Evolutionary conservation across 2,329 filamentous ascomycete genomes (phyloP).

Genomic region (Aspergillus ibericus): DNA sequence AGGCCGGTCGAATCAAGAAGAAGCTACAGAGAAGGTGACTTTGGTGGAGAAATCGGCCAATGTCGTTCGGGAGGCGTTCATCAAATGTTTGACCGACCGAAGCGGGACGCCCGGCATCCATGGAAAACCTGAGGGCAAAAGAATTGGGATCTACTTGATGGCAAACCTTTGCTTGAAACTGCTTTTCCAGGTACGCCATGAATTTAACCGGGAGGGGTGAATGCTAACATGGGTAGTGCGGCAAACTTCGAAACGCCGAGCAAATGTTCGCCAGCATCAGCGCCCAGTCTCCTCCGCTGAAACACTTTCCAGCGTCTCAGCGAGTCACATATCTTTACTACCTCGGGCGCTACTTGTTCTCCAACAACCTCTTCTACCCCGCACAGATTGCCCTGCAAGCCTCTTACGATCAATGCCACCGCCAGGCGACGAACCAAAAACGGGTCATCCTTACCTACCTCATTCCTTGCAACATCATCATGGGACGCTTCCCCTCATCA

Average conservation of each 20-base stretch:
- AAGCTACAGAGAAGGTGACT: slow-evolving; percentile 70
- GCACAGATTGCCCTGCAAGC: slow-evolving; percentile 73
- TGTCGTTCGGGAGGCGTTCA: slow-evolving; percentile 86
- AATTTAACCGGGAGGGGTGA: no score
- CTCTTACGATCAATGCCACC: slow-evolving; percentile 74
- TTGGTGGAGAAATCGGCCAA: slow-evolving; percentile 86
- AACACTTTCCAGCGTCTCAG: slow-evolving; percentile 79
- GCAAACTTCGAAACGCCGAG: slow-evolving; percentile 77
- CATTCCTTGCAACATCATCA: slow-evolving; percentile 76
- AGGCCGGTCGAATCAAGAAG: slow-evolving; percentile 50
- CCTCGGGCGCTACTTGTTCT: slow-evolving; percentile 84
- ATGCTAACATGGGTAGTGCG: slow-evolving; percentile 55
- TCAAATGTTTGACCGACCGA: slow-evolving; percentile 81
- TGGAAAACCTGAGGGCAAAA: slow-evolving; percentile 76
- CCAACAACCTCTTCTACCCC: slow-evolving; percentile 77
- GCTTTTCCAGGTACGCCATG: slow-evolving; percentile 67
- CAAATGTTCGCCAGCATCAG: slow-evolving; percentile 89
- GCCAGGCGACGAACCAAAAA: slow-evolving; percentile 64
- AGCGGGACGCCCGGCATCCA: slow-evolving; percentile 61
- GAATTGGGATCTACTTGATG: slow-evolving; percentile 84
- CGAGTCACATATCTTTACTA: slow-evolving; percentile 94
- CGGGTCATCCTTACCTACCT: slow-evolving; percentile 80
- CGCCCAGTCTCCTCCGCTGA: slow-evolving; percentile 76
- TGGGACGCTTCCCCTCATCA: slow-evolving; percentile 76
- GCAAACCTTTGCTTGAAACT: slow-evolving; percentile 88